Percentiles rank a stretch among this genome's conserved stretches.
These are phyloP conservation scores for Pisolithus thermaeus DNA, from an alignment of 1,284 basidiomycete genomes.

Conservation along the genomic window DNA sequence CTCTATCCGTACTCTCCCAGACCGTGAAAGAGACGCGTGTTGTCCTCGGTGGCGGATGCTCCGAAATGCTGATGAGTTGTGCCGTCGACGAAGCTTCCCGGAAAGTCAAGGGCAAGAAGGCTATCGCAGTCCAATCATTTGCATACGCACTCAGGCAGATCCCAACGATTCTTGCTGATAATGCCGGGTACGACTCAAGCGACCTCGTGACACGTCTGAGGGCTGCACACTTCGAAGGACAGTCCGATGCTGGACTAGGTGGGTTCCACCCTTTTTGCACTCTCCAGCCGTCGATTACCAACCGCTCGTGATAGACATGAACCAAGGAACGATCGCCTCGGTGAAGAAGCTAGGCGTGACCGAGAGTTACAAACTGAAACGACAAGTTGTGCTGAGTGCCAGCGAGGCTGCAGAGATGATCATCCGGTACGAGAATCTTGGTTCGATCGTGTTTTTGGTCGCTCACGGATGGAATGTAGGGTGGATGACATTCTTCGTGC, in stretches of 20 bases:
- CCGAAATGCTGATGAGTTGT: slow-evolving; percentile 97
- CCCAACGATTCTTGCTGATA: slow-evolving; percentile 95
- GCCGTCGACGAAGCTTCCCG: slow-evolving; percentile 88
- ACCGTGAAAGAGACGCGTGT: slow-evolving; percentile 96
- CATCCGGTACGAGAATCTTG: slow-evolving; percentile 62
- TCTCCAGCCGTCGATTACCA: background rate
- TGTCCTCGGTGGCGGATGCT: slow-evolving; percentile 93
- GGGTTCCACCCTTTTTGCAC: slow-evolving; percentile 12
- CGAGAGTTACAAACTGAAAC: slow-evolving; percentile 96
- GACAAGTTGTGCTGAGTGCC: slow-evolving; percentile 90
- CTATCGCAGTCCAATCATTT: slow-evolving; percentile 92
- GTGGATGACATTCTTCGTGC: slow-evolving; percentile 68
- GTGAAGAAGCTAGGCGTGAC: slow-evolving; percentile 89
- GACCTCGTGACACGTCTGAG: slow-evolving; percentile 89
- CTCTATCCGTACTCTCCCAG: slow-evolving; percentile 94
- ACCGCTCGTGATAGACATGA: slow-evolving; percentile 65
- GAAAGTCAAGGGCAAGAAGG: slow-evolving; percentile 89
- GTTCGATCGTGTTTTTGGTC: background rate
- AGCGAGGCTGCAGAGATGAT: slow-evolving; percentile 99
- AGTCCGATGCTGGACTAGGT: slow-evolving; percentile 82
- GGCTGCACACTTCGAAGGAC: slow-evolving; percentile 92
- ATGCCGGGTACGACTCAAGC: slow-evolving; percentile 96
- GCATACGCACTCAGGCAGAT: slow-evolving; percentile 88
- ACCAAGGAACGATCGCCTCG: slow-evolving; percentile 76
- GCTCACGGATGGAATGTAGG: slow-evolving; percentile 28